Conservation (phyloP, 805 yeast species). For the Myxozyma mucilagina region DNA sequence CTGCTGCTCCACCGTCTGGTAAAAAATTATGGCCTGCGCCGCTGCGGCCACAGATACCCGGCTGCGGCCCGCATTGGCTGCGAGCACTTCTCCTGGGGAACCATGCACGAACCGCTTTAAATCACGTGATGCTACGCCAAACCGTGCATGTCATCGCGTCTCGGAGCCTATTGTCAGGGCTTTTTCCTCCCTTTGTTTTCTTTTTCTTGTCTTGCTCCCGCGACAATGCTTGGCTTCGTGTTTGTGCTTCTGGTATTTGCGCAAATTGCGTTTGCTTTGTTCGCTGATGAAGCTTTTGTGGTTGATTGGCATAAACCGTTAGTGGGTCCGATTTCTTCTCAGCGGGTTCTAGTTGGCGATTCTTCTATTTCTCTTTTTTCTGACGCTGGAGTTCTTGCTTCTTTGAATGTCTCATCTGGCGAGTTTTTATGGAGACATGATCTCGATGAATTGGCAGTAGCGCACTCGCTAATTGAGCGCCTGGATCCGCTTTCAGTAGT, state of each 20-base stretch:
- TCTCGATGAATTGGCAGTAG: slow-evolving; percentile 6
- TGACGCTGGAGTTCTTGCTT: slow-evolving; percentile 34
- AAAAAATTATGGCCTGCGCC: background rate
- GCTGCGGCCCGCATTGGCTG: background rate
- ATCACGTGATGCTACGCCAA: background rate
- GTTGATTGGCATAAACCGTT: slow-evolving; percentile 39
- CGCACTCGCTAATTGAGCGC: slow-evolving; percentile 3
- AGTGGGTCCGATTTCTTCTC: slow-evolving; percentile 34
- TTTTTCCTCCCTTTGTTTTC: too few relatives aligned
- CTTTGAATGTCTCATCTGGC: slow-evolving; percentile 35
- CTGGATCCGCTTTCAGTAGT: slow-evolving; percentile 2
- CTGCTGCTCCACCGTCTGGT: too few relatives aligned
- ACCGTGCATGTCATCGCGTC: too few relatives aligned
- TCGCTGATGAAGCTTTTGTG: slow-evolving; percentile 39
- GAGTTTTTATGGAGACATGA: slow-evolving; percentile 36
- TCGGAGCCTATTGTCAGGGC: too few relatives aligned
- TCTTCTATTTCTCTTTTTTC: slow-evolving; percentile 31
- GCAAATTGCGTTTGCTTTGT: slow-evolving; percentile 32
- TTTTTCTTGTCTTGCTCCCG: background rate
- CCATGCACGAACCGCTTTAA: background rate
- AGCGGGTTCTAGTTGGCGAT: slow-evolving; percentile 11
- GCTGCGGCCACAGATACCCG: background rate
- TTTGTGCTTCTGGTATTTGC: background rate
- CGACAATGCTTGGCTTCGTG: background rate
- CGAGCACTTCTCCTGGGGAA: background rate